phyloP scores from a whole-genome alignment of 164 flowering plant species.

The Aristolochia californica region DNA sequence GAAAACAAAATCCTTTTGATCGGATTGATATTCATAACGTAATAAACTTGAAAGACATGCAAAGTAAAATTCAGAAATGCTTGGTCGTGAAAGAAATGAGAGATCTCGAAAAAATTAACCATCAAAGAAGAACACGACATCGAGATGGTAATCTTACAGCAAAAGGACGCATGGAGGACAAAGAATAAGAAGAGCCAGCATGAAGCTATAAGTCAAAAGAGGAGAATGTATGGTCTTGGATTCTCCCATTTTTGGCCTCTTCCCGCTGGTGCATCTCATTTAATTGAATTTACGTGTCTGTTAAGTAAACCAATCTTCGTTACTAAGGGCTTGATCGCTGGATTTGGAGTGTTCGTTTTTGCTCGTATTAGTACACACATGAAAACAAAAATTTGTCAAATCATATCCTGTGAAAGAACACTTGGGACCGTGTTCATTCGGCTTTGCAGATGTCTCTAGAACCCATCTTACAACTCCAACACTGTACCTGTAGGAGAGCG shows the following conservation, averaged over 20 bases:
- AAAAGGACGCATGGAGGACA: slow-evolving; percentile 95
- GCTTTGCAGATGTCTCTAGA: no score
- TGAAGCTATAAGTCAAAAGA: slow-evolving; percentile 57
- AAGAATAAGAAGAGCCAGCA: slow-evolving; percentile 72
- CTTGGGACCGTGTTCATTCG: no score
- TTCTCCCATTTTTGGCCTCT: slow-evolving; percentile 33
- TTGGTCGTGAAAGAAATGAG: background rate
- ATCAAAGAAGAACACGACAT: background rate
- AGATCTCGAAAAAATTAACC: background rate
- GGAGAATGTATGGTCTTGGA: slow-evolving; percentile 76
- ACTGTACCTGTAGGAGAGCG: no score
- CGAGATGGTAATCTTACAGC: slow-evolving; percentile 43
- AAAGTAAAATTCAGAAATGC: background rate
- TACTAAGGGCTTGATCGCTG: no score
- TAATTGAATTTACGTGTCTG: no score
- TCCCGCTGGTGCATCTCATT: no score
- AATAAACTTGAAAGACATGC: background rate
- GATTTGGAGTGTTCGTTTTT: no score
- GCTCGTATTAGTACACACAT: no score
- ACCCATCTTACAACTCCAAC: no score
- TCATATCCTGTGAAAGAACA: no score
- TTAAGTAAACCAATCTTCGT: no score
- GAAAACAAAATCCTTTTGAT: background rate
- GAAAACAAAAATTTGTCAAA: no score
- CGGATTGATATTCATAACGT: background rate